phyloP scores from a whole-genome alignment of 2,329 filamentous ascomycete genomes.

The Capronia epimyces region DNA sequence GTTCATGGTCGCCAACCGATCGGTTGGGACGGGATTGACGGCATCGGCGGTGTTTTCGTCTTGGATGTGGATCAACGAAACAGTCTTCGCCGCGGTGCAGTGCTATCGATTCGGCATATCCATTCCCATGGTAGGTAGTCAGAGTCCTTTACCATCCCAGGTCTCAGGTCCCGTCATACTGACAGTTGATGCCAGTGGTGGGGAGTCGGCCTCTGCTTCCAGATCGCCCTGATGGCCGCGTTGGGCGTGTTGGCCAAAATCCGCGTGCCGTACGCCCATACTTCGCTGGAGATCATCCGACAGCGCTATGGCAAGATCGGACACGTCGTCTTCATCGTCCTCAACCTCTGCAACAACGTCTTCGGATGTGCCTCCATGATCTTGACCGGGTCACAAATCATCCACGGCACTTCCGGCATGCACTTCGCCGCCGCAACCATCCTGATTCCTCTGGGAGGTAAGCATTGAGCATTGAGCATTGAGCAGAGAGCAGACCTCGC shows the following conservation, averaged over 20 bases:
- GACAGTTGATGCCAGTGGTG: constrained; percentile 31
- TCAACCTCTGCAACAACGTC: constrained; percentile 40
- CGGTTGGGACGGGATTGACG: constrained; percentile 36
- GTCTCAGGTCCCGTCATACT: background rate
- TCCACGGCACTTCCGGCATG: constrained; percentile 46
- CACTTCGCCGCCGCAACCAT: constrained; percentile 45
- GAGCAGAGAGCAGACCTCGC: background rate
- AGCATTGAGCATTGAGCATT: constrained; percentile 2
- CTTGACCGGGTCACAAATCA: constrained; percentile 40
- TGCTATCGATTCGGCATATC: constrained; percentile 29
- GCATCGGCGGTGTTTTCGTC: constrained; percentile 35
- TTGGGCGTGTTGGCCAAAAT: constrained; percentile 48
- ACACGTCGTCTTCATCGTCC: constrained; percentile 39
- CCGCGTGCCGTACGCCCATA: constrained; percentile 48
- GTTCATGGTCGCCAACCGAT: constrained; percentile 38
- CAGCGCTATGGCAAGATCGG: constrained; percentile 44
- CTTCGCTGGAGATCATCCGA: constrained; percentile 46
- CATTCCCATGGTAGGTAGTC: background rate
- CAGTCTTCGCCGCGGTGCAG: constrained; percentile 34
- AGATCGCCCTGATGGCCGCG: constrained; percentile 47
- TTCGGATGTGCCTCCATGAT: constrained; percentile 45
- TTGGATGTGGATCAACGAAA: constrained; percentile 36
- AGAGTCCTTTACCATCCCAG: background rate
- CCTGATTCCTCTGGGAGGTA: constrained; percentile 44
- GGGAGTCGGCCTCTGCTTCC: constrained; percentile 40